These are phyloP conservation scores for Picochlorum sp. DNA, from an alignment of 139 green algal species.

Conservation along the genomic window DNA sequence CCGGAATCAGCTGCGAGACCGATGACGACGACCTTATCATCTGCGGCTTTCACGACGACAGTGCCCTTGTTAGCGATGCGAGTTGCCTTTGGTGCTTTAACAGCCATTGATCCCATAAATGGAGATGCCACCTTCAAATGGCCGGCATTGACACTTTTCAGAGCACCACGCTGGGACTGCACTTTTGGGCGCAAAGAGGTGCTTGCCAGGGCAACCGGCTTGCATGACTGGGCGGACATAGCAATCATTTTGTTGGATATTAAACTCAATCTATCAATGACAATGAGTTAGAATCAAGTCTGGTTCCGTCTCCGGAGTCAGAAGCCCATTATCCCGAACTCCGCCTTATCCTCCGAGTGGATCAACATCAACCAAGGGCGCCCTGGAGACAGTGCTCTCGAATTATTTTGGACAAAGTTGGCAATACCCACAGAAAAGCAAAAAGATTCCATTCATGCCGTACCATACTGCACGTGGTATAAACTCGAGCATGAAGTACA, in stretches of 20 bases:
- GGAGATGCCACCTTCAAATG: constrained; percentile 8
- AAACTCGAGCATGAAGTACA: too few species aligned
- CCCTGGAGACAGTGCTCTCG: too few species aligned
- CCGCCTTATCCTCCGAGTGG: too few species aligned
- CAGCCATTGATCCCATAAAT: constrained; percentile 6
- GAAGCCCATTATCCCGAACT: too few species aligned
- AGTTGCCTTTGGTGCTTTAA: not conserved
- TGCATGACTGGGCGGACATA: not conserved
- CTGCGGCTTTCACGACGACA: constrained; percentile 17
- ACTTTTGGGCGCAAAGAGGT: constrained; percentile 4
- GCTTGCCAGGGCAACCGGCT: not conserved
- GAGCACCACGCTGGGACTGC: not conserved
- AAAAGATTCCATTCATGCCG: too few species aligned
- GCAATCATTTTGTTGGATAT: not conserved
- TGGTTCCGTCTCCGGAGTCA: too few species aligned
- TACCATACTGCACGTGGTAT: too few species aligned
- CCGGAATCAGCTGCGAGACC: constrained; percentile 96
- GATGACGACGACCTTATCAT: constrained; percentile 76
- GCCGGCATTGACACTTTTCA: not conserved
- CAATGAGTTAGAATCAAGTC: too few species aligned
- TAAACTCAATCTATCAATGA: too few species aligned
- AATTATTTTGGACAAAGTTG: too few species aligned
- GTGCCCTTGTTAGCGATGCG: constrained; percentile 8
- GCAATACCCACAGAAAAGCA: too few species aligned
- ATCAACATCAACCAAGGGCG: too few species aligned